Evolutionary conservation across 2,329 filamentous ascomycete genomes (phyloP), one percentile per base, ranked within the genome.

Genomic region (Lachnellula hyalina): DNA sequence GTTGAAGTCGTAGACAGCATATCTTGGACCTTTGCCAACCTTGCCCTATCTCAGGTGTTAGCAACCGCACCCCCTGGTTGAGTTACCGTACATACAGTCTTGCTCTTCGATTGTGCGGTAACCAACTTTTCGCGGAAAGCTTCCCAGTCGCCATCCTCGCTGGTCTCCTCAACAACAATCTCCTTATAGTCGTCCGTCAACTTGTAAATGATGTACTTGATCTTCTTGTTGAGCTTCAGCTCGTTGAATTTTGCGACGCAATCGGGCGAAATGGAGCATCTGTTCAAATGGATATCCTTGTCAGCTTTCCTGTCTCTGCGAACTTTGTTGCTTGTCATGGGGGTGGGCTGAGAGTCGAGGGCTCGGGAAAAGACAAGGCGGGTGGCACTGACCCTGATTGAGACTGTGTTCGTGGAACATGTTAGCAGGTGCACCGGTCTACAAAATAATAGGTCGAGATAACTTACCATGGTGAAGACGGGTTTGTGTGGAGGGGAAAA

Each of bases 181-280:
- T 90, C 75, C 75, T 86, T 90, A 81, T 85, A 84, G 78, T 91
- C 82, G 74, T 92, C 87, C 63, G 85, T 86, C 71, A 94, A 84
- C 81, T 91, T 90, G 85, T 83, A 93, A 80, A 94, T 84, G 77
- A 94, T 87, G 81, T 83, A 95, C 77, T 90, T 92, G 78, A 84
- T 80, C 78, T 83, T 84, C 76, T 91, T 91, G 75, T 75, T 79
- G 66, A 91, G 84, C 83, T 93, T 93, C 64, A 93, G 82, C 65
- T 92, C 86, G 74, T 92, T 90, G 82, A 86, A 93, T 62, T 73
- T 71, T 55, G 72, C 72, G 71, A 84, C 82, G 81, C 87, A 91
- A 57, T 92, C 87, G 70, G 82, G 80, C 63, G 81, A 76, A 68
- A 91, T 84, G 71, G 80, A 79, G 66, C 87, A 87, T 81, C 87